Conservation (phyloP, 2,329 filamentous ascomycete species). For the Fusarium equiseti region DNA sequence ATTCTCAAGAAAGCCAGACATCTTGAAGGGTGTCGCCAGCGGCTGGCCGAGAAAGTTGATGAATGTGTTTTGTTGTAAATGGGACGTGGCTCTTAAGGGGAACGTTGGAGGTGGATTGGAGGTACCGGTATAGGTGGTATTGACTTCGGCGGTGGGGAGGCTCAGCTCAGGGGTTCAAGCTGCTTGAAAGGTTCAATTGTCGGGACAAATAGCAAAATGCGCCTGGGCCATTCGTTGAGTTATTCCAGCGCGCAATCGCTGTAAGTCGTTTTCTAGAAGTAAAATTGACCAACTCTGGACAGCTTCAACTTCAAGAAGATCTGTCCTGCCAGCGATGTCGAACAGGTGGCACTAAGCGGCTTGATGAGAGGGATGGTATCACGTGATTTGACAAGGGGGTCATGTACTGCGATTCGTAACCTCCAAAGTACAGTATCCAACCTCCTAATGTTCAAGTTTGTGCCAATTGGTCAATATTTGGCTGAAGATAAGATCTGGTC, state of each 20-base stretch:
- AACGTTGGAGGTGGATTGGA: conserved; percentile 43
- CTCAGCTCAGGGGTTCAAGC: conserved; percentile 48
- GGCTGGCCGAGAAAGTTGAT: conserved; percentile 39
- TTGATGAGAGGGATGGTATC: conserved; percentile 33
- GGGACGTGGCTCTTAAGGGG: conserved; percentile 48
- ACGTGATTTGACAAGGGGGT: conserved; percentile 50
- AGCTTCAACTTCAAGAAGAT: conserved; percentile 53
- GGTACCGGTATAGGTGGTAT: conserved; percentile 45
- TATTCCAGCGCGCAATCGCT: conserved; percentile 47
- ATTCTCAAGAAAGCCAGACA: conserved; percentile 95
- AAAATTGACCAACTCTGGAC: conserved; percentile 47
- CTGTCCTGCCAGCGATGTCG: conserved; percentile 54
- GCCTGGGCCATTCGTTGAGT: conserved; percentile 50
- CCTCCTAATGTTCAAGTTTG: neutral
- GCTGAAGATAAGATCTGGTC: neutral
- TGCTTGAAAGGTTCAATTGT: conserved; percentile 43
- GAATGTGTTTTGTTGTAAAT: conserved; percentile 44
- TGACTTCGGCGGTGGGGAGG: conserved; percentile 51
- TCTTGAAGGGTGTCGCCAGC: conserved; percentile 62
- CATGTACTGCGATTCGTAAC: neutral
- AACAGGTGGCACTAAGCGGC: conserved; percentile 58
- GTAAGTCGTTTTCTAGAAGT: conserved; percentile 46
- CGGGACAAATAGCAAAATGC: conserved; percentile 41
- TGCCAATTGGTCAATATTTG: neutral
- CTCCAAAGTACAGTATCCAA: neutral